phyloP scores from a whole-genome alignment of 345 rosid species.

The Lepidium aucheri region DNA sequence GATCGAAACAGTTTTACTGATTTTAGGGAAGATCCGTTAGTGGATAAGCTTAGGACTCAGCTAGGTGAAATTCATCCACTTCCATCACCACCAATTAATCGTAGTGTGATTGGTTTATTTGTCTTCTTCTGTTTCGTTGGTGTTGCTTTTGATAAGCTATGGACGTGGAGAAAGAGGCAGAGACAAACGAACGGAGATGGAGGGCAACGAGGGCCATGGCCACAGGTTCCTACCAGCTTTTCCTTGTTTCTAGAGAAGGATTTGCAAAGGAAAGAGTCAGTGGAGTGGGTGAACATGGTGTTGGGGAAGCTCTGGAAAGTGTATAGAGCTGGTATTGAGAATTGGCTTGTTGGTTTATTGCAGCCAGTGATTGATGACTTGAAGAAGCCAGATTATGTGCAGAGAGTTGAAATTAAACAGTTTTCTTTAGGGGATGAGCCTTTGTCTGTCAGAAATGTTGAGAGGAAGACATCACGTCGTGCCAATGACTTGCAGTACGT shows the following conservation, averaged over 20 bases:
- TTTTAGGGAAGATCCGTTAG: constrained; percentile 65
- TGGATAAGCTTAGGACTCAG: constrained; percentile 66
- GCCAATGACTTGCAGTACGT: constrained; percentile 84
- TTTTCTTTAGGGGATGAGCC: constrained; percentile 89
- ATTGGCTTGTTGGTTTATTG: constrained; percentile 66
- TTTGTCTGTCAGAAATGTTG: constrained; percentile 79
- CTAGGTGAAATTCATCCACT: constrained; percentile 74
- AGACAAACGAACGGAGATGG: constrained; percentile 17
- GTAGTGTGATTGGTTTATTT: constrained; percentile 44
- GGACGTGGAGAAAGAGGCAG: constrained; percentile 54
- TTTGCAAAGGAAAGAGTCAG: constrained; percentile 87
- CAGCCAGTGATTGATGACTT: constrained; percentile 86
- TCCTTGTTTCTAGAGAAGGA: constrained; percentile 77
- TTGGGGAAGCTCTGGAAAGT: constrained; percentile 89
- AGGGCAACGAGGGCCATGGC: constrained; percentile 43
- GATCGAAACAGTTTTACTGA: constrained; percentile 39
- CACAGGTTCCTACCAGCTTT: constrained; percentile 82
- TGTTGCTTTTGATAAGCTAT: constrained; percentile 64
- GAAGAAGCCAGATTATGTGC: constrained; percentile 81
- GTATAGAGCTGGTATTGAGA: constrained; percentile 62
- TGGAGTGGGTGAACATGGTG: constrained; percentile 97
- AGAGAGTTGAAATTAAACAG: constrained; percentile 81
- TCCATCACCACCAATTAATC: constrained; percentile 61
- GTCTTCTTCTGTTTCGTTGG: constrained; percentile 80
- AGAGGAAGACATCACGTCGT: constrained; percentile 80